Evolutionary conservation across 139 green algal genomes (phyloP).

Genomic region (Medakamo hakoo): DNA sequence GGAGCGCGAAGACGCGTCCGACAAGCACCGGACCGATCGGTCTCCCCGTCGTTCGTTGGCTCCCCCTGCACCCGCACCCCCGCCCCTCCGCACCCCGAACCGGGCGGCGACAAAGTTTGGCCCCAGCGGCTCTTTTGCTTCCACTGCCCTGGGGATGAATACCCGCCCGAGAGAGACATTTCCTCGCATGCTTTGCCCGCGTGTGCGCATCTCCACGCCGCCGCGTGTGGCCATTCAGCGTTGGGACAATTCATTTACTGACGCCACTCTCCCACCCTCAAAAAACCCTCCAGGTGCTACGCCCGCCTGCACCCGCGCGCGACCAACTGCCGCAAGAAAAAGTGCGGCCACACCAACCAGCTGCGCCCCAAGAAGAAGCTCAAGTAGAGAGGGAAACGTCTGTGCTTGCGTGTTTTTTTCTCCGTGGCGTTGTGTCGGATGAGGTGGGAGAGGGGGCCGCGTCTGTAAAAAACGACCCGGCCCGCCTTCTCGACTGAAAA

Average conservation of each 20-base stretch:
- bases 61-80: too few species aligned
- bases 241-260: conserved; percentile 7
- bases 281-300: conserved; percentile 67
- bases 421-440: background rate
- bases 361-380: conserved; percentile 87
- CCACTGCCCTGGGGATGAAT: conserved; percentile 22
- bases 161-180: conserved; percentile 22
- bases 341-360: conserved; percentile 75
- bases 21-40: too few species aligned
- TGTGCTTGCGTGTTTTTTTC: background rate
- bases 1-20: background rate
- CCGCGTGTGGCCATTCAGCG: conserved; percentile 8
- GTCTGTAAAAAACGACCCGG: too few species aligned
- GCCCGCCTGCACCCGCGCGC: conserved; percentile 92
- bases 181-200: conserved; percentile 20
- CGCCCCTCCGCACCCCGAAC: background rate
- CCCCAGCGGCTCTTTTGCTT: conserved; percentile 3
- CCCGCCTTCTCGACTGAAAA: too few species aligned
- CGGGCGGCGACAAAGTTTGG: conserved; percentile 20
- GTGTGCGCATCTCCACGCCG: background rate
- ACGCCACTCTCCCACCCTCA: background rate
- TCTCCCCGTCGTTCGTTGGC: too few species aligned
- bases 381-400: conserved; percentile 33
- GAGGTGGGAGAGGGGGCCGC: too few species aligned
- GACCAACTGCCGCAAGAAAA: conserved; percentile 96